Evolutionary conservation across 768 basidiomycete genomes (phyloP).

Genomic region (Sarcodon sp.): DNA sequence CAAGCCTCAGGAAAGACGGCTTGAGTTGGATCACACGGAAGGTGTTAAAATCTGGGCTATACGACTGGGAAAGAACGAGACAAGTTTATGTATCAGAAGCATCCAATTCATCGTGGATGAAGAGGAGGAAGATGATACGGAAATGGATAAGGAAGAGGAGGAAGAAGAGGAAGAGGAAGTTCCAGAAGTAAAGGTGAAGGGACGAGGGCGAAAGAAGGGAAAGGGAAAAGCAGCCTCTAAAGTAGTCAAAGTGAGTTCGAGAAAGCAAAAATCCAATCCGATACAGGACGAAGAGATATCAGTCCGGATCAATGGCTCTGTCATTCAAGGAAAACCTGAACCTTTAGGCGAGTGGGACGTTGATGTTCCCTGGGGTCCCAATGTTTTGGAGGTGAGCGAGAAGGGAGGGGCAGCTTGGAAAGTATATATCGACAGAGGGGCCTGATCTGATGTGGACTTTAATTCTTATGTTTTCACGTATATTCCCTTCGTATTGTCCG

Average conservation of each 20-base stretch:
- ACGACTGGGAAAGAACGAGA: constrained; percentile 45
- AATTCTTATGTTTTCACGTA: not conserved
- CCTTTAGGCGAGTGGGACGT: constrained; percentile 48
- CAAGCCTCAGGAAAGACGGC: constrained; percentile 44
- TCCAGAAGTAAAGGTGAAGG: constrained; percentile 8
- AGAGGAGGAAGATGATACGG: constrained; percentile 34
- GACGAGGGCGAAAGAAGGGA: constrained; percentile 9
- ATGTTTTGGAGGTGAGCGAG: constrained; percentile 63
- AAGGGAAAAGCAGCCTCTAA: not conserved
- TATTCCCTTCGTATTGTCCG: not conserved
- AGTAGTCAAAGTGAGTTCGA: not conserved
- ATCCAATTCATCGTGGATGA: constrained; percentile 42
- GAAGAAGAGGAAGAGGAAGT: constrained; percentile 18
- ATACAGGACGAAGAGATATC: constrained; percentile 30
- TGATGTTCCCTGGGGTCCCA: constrained; percentile 42
- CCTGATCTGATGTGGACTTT: not conserved
- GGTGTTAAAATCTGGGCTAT: constrained; percentile 69
- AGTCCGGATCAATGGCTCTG: constrained; percentile 48
- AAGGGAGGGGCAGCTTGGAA: constrained; percentile 60
- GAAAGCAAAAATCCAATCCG: constrained; percentile 4
- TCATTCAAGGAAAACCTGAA: constrained; percentile 28
- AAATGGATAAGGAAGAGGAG: constrained; percentile 26
- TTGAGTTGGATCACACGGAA: constrained; percentile 51
- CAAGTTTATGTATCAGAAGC: constrained; percentile 37
- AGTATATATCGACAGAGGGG: constrained; percentile 31